Conservation (phyloP, 148 eudicot species). For the Arctostaphylos glauca region DNA sequence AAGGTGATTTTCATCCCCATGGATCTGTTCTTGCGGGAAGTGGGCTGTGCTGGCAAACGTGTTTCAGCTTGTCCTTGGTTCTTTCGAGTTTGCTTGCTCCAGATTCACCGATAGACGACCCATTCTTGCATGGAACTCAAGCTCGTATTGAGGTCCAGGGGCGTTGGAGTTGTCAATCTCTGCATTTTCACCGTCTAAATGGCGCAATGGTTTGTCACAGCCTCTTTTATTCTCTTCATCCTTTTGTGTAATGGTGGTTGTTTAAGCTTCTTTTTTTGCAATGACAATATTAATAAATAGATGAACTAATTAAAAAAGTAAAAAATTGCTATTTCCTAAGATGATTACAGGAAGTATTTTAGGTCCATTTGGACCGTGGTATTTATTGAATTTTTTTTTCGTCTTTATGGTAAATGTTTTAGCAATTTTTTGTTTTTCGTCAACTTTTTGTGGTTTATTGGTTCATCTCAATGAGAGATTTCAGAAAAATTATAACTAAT, state of each 20-base stretch:
- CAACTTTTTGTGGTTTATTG: no score
- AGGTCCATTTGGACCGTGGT: no score
- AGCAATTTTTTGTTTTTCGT: no score
- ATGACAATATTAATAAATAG: no score
- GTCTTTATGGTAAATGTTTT: no score
- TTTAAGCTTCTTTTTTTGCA: not conserved
- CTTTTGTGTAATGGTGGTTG: not conserved
- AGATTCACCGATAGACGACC: slow-evolving; percentile 39
- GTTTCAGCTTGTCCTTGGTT: slow-evolving; percentile 49
- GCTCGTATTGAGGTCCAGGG: slow-evolving; percentile 51
- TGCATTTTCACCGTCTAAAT: slow-evolving; percentile 45
- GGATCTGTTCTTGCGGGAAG: slow-evolving; percentile 32
- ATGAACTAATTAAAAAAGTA: no score
- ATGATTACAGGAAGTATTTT: not conserved
- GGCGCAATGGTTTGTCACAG: slow-evolving; percentile 46
- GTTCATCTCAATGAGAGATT: no score
- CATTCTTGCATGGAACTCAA: slow-evolving; percentile 57
- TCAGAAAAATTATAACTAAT: no score
- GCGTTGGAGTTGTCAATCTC: slow-evolving; percentile 40
- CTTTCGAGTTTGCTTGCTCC: slow-evolving; percentile 47
- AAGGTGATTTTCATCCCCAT: slow-evolving; percentile 34
- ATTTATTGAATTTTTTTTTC: no score
- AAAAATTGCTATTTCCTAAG: not conserved
- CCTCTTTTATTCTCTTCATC: not conserved
- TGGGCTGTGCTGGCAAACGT: slow-evolving; percentile 39